A percentile compares a stretch with the other conserved stretches of the same genome.
Conservation (phyloP, 2,329 filamentous ascomycete genomes). For the Penicillium sp. region DNA sequence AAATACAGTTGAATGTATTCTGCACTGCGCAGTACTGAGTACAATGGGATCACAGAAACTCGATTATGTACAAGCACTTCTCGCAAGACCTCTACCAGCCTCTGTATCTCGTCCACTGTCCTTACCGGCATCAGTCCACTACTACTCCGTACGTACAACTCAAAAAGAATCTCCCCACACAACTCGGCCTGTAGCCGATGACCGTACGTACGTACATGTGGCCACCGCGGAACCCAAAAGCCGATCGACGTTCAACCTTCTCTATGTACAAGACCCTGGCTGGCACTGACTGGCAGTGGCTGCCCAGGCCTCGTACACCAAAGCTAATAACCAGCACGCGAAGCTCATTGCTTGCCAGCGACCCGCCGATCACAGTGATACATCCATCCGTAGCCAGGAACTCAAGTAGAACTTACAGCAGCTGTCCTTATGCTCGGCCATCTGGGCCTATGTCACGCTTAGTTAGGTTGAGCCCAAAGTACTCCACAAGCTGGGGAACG, state of each 20-base stretch:
- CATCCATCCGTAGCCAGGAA: slow-evolving; percentile 55
- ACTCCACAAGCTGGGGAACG: slow-evolving; percentile 59
- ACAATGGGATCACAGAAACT: too few species aligned
- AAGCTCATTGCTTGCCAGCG: slow-evolving; percentile 44
- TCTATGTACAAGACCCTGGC: slow-evolving; percentile 59
- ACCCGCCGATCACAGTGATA: slow-evolving; percentile 58
- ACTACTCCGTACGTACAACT: too few species aligned
- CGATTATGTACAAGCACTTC: too few species aligned
- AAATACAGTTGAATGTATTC: too few species aligned
- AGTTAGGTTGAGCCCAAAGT: slow-evolving; percentile 49
- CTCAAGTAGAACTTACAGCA: slow-evolving; percentile 58
- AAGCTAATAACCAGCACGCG: slow-evolving; percentile 68
- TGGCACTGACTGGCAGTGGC: too few species aligned
- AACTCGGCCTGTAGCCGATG: slow-evolving; percentile 60
- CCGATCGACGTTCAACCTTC: slow-evolving; percentile 55
- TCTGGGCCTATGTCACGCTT: slow-evolving; percentile 47
- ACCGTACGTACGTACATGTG: slow-evolving; percentile 70
- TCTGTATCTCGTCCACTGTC: slow-evolving; percentile 20
- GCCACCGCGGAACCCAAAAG: slow-evolving; percentile 63
- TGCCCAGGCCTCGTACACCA: slow-evolving; percentile 54
- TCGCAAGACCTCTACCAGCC: slow-evolving; percentile 16
- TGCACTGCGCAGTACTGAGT: too few species aligned
- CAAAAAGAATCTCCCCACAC: slow-evolving; percentile 30
- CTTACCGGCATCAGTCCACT: slow-evolving; percentile 8
- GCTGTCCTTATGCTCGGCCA: slow-evolving; percentile 58